These are phyloP conservation scores for Akanthomyces muscarius DNA, from an alignment of 2,329 filamentous ascomycete species.

Conservation along the genomic window DNA sequence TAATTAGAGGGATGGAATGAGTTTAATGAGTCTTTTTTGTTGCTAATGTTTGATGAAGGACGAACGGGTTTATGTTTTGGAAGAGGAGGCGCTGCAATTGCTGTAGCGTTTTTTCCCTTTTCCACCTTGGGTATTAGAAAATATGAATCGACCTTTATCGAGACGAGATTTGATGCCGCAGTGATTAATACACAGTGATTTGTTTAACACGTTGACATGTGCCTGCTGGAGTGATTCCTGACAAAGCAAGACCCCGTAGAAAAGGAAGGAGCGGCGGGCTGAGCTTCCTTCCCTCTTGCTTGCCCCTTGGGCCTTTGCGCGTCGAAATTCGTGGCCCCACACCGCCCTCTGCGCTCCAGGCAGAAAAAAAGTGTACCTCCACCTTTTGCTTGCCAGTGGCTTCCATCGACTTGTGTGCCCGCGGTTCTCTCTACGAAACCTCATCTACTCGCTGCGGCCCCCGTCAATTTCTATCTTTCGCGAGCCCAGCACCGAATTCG, in stretches of 20 bases:
- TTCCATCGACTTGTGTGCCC: slow-evolving; percentile 15
- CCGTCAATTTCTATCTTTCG: slow-evolving; percentile 1
- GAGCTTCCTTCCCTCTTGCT: neutral
- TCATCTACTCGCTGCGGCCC: slow-evolving; percentile 15
- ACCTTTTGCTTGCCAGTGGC: slow-evolving; percentile 19
- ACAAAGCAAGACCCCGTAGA: neutral
- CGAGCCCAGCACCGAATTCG: slow-evolving; percentile 10
- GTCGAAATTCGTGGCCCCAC: slow-evolving; percentile 16
- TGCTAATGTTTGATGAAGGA: slow-evolving; percentile 21
- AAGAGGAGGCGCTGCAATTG: slow-evolving; percentile 2
- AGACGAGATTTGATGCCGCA: neutral
- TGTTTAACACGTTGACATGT: neutral
- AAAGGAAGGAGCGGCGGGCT: neutral
- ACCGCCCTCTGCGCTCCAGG: slow-evolving; percentile 19
- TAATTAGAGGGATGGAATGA: slow-evolving; percentile 19
- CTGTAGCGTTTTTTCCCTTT: neutral
- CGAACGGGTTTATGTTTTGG: slow-evolving; percentile 21
- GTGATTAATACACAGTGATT: neutral
- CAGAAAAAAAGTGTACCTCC: slow-evolving; percentile 23
- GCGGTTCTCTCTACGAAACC: slow-evolving; percentile 8
- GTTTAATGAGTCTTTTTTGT: slow-evolving; percentile 16
- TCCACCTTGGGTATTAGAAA: slow-evolving; percentile 20
- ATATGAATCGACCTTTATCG: slow-evolving; percentile 24
- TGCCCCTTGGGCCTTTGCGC: slow-evolving; percentile 2
- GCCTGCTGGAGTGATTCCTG: neutral